Conservation (phyloP, 805 yeast genomes). For the Ogataea salicorniae region DNA sequence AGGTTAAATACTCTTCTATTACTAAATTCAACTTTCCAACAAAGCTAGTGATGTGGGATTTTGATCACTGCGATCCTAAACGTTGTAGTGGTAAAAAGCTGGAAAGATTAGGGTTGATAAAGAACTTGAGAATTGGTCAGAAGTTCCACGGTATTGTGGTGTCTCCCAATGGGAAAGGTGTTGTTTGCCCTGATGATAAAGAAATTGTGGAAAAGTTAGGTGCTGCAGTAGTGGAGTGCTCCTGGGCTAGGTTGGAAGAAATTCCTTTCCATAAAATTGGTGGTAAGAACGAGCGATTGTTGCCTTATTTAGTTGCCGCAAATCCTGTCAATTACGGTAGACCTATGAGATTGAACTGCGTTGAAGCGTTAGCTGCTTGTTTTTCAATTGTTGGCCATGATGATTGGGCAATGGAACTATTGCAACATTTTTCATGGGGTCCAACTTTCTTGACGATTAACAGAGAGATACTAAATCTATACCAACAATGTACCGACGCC, state of each 20-base stretch:
- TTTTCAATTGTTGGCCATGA: constrained; percentile 87
- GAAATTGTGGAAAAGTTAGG: constrained; percentile 75
- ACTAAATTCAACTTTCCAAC: constrained; percentile 54
- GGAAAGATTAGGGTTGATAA: constrained; percentile 81
- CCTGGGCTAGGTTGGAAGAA: constrained; percentile 97
- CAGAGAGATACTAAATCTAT: constrained; percentile 66
- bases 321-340: constrained; percentile 95
- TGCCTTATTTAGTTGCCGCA: constrained; percentile 93
- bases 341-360: constrained; percentile 95
- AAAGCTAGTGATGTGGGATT: constrained; percentile 97
- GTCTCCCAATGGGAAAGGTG: constrained; percentile 85
- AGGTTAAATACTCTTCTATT: constrained; percentile 19
- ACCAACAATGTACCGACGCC: constrained; percentile 76
- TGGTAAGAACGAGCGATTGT: constrained; percentile 77
- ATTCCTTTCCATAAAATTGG: constrained; percentile 93
- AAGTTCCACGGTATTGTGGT: constrained; percentile 88
- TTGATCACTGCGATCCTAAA: constrained; percentile 97
- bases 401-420: constrained; percentile 80
- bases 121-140: constrained; percentile 81
- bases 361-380: constrained; percentile 96
- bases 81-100: constrained; percentile 94
- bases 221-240: constrained; percentile 97
- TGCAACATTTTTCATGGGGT: constrained; percentile 91
- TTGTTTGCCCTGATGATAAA: constrained; percentile 83
- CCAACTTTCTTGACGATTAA: constrained; percentile 79